These are phyloP conservation scores for Phytophthora macrochlamydospora DNA, from an alignment of 352 stramenopile species.

Conservation along the genomic window DNA sequence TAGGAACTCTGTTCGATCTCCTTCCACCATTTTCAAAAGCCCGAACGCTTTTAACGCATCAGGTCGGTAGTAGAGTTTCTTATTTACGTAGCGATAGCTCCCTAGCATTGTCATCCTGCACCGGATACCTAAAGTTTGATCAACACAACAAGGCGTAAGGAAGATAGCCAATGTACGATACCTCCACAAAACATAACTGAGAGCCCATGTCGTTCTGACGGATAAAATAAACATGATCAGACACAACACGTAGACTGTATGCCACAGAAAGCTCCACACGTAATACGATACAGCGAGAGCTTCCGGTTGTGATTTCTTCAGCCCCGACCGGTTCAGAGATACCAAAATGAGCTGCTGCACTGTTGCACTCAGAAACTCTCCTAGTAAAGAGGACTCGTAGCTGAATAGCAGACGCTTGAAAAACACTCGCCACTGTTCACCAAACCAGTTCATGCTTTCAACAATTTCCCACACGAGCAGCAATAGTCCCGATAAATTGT, in stretches of 20 bases:
- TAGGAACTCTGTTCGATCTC: slow-evolving; percentile 22
- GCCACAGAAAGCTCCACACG: slow-evolving; percentile 23
- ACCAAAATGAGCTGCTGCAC: slow-evolving; percentile 15
- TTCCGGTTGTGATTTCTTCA: slow-evolving; percentile 15
- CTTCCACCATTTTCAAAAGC: slow-evolving; percentile 18
- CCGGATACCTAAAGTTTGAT: not conserved
- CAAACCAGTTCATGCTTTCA: slow-evolving; percentile 17
- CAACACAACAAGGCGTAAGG: slow-evolving; percentile 7
- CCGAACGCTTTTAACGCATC: slow-evolving; percentile 30
- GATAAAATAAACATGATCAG: slow-evolving; percentile 19
- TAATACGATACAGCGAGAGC: slow-evolving; percentile 24
- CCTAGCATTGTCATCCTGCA: slow-evolving; percentile 25
- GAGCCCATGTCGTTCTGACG: slow-evolving; percentile 2
- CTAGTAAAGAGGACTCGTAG: slow-evolving; percentile 23
- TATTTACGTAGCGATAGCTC: slow-evolving; percentile 22
- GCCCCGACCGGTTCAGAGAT: slow-evolving; percentile 12
- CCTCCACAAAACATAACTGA: not conserved
- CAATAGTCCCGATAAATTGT: slow-evolving; percentile 28
- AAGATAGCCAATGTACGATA: slow-evolving; percentile 2
- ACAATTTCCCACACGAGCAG: slow-evolving; percentile 28
- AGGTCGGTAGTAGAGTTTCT: slow-evolving; percentile 17
- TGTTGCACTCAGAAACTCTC: slow-evolving; percentile 20
- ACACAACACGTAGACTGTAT: slow-evolving; percentile 17
- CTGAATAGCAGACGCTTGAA: slow-evolving; percentile 24
- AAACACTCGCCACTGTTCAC: slow-evolving; percentile 2